Evolutionary conservation across 768 basidiomycete species (phyloP).

Genomic region (Paxillus ammoniavirescens): DNA sequence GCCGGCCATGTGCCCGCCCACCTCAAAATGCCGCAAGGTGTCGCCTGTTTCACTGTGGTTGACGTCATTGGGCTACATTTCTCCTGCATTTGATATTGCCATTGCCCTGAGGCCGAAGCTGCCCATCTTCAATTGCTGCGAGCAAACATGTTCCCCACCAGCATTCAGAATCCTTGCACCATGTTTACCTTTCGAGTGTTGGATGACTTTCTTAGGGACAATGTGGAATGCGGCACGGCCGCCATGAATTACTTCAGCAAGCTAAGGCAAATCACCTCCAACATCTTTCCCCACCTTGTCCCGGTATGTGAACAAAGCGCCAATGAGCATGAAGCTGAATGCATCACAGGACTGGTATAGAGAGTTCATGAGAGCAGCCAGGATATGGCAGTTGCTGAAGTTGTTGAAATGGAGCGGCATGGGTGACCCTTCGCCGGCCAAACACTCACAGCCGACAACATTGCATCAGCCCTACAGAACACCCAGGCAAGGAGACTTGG

Average conservation of each 20-base stretch:
- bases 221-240: constrained; percentile 17
- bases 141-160: too few species aligned
- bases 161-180: too few species aligned
- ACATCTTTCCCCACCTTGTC: neutral
- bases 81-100: too few species aligned
- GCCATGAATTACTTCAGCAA: constrained; percentile 7
- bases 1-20: too few species aligned
- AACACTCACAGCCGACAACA: too few species aligned
- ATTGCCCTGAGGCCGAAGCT: too few species aligned
- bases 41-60: too few species aligned
- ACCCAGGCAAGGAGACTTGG: too few species aligned
- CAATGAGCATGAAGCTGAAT: too few species aligned
- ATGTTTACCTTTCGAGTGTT: constrained; percentile 17
- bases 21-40: too few species aligned
- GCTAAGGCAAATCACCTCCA: neutral
- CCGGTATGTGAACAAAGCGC: neutral
- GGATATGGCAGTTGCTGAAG: constrained; percentile 19
- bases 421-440: neutral
- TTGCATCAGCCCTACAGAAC: neutral
- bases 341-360: constrained; percentile 12
- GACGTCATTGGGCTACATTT: too few species aligned
- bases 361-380: constrained; percentile 11
- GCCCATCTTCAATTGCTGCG: too few species aligned
- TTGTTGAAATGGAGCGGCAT: constrained; percentile 19
- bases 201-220: constrained; percentile 14